A percentile compares a stretch with the other conserved stretches of the same genome.
Conservation (phyloP, 257 asterid genomes). For the Nicotiana tomentosiformis region DNA sequence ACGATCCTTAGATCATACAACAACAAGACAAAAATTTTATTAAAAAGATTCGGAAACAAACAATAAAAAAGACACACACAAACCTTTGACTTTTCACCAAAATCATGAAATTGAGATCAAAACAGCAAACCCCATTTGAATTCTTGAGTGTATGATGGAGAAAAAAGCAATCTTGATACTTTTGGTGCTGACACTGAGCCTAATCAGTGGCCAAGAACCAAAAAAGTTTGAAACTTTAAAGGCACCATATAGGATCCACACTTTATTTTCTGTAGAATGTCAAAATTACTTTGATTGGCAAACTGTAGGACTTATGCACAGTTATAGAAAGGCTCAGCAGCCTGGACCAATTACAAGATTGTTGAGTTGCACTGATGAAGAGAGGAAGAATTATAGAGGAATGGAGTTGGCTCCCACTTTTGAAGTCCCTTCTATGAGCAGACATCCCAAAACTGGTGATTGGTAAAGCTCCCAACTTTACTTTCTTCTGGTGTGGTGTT, state of each 20-base stretch:
- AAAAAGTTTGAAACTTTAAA: constrained; percentile 22
- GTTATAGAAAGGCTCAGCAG: constrained; percentile 69
- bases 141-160: constrained; percentile 25
- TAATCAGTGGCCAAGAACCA: constrained; percentile 25
- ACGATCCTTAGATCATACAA: constrained; percentile 3
- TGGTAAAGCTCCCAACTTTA: constrained; percentile 34
- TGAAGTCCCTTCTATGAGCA: constrained; percentile 93
- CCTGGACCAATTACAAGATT: constrained; percentile 94
- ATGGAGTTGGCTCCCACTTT: constrained; percentile 95
- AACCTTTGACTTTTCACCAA: constrained; percentile 3
- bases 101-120: constrained; percentile 13
- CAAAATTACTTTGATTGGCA: constrained; percentile 99
- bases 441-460: constrained; percentile 65
- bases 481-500: neutral
- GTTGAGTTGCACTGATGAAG: constrained; percentile 80
- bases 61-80: neutral
- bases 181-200: constrained; percentile 23
- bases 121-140: constrained; percentile 16
- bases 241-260: constrained; percentile 81
- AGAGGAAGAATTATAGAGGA: constrained; percentile 60
- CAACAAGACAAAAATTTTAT: neutral
- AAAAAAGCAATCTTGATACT: constrained; percentile 17
- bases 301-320: constrained; percentile 92
- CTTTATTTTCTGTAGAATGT: constrained; percentile 92
- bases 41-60: neutral